Evolutionary conservation across 805 yeast species (phyloP).

Genomic region (Teunomyces kruisii): DNA sequence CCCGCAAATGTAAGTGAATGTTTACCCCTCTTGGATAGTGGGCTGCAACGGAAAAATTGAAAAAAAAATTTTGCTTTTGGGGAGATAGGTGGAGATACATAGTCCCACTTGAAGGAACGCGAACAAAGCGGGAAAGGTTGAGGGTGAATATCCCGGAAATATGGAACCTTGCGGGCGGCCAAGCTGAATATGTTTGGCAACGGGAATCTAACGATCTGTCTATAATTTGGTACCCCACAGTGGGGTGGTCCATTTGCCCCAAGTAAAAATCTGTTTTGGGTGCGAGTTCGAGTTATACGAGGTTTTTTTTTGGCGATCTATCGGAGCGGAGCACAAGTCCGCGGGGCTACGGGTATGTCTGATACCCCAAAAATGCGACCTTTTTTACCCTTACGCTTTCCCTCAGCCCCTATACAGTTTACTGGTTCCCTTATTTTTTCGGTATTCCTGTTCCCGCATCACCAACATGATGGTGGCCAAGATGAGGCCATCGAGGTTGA

Average conservation of each 20-base stretch:
- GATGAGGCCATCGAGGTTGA: conserved; percentile 19
- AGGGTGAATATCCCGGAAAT: too few species aligned
- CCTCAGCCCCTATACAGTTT: conserved; percentile 7
- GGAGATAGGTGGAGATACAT: not conserved
- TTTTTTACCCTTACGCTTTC: too few species aligned
- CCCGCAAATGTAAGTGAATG: conserved; percentile 8
- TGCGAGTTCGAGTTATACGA: conserved; percentile 2
- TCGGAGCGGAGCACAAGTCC: conserved; percentile 1
- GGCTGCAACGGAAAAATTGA: conserved; percentile 2
- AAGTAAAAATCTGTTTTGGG: not conserved
- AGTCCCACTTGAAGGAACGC: not conserved
- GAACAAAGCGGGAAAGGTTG: not conserved
- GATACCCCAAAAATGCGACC: not conserved
- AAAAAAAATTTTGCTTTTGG: not conserved
- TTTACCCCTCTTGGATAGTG: conserved; percentile 3
- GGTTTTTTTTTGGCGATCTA: not conserved
- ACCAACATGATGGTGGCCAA: conserved; percentile 25
- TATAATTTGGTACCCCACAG: conserved; percentile 1
- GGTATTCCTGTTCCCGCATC: conserved; percentile 32
- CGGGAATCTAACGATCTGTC: not conserved
- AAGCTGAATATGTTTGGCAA: too few species aligned
- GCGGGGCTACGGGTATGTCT: not conserved
- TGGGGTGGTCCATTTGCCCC: not conserved
- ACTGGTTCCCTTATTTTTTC: conserved; percentile 31
- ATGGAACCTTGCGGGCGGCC: too few species aligned